A percentile compares a stretch with the other conserved stretches of the same genome.
These are phyloP conservation scores for Sorghum bicolor DNA, from an alignment of 176 grass and related monocot species.

Conservation along the genomic window Sorghum_bicolor_NCBIv3 NC_012870.2:68597501-68598000, in stretches of 20 bases:
- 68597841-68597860: not conserved
- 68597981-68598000: conserved; percentile 20
- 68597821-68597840: not conserved
- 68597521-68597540: not conserved
- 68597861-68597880: not conserved
- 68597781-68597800: not conserved
- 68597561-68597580: not conserved
- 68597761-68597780: not conserved
- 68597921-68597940: not conserved
- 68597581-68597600: not conserved
- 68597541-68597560: not conserved
- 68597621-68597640: not conserved
- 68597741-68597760: not conserved
- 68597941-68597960: not conserved
- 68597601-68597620: not conserved
- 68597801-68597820: not conserved
- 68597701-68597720: not conserved
- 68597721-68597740: not conserved
- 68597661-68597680: not conserved
- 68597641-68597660: not conserved
- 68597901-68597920: not conserved
- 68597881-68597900: not conserved
- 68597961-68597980: not conserved
- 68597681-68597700: not conserved
- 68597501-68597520: not conserved